Evolutionary conservation across 371 early-diverging fungal species (phyloP), one percentile per base, ranked within the genome.

Genomic region (Basidiobolus heterosporus): DNA sequence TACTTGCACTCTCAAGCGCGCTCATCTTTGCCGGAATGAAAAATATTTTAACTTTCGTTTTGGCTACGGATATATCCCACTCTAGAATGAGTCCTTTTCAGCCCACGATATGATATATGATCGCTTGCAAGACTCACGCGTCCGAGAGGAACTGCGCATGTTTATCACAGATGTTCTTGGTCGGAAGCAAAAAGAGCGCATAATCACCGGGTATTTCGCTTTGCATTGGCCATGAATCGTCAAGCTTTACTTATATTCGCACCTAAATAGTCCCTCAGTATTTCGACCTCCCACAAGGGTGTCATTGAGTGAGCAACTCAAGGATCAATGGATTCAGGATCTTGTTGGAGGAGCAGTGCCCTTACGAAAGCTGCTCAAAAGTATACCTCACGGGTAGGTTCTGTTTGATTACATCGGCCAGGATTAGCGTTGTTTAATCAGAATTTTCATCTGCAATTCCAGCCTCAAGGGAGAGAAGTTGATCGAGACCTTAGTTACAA

Each of bases 381-480:
- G 17, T 13, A 42, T 42, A 20, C 77, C 77, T 18, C 74, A 72
- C 56, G 77, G 42, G 42, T 42, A 42, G 22, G 40, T 40, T 17
- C 3, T 40, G 17, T 3, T 17, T 40, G 17, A 6, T 40, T 19
- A 6, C 40, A 14, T 3, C n/a, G 19, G 15, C 40, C 15, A 3
- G n/a, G n/a, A n/a, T 5, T 14, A 3, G 19, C 40, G 15, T n/a
- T 17, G 18, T 18, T 11, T 20, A 20, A 15, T 17, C 16, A 8
- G n/a, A 40, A 8, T 40, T 7, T 40, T 16, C 18, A 8, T n/a
- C 14, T 16, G 18, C 11, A 1, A 42, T 42, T 42, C 13, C 22
- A 42, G 66, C 17, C 70, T 75, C 60, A 78, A 80, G 42, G 70
- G 74, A 4, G 81, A 79, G 22, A 73, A 72, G 36, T 49, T 84